Conservation (phyloP, 2,329 filamentous ascomycete species). For the Aureobasidium lini region DNA sequence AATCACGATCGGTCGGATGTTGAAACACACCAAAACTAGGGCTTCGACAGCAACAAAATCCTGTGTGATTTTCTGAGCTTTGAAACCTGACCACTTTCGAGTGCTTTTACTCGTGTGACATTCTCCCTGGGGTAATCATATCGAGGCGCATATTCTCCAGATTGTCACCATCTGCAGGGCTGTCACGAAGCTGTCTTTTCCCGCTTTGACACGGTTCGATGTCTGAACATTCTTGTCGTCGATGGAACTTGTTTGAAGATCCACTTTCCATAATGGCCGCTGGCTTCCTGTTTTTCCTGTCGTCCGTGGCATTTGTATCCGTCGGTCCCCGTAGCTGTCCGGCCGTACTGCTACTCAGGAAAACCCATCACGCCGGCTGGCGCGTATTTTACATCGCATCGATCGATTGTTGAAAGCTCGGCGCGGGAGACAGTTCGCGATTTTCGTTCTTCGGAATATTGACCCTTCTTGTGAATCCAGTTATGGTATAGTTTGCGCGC, state of each 20-base stretch:
- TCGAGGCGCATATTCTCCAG: neutral
- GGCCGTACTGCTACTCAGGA: neutral
- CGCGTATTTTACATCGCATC: neutral
- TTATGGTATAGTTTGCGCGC: neutral
- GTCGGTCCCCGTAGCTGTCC: neutral
- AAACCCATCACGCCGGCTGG: neutral
- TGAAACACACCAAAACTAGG: slow-evolving; percentile 5
- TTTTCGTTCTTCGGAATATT: neutral
- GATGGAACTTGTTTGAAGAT: neutral
- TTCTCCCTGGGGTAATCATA: neutral
- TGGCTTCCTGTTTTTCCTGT: neutral
- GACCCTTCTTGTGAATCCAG: neutral
- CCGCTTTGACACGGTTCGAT: neutral
- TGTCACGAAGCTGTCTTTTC: neutral
- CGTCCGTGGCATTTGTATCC: neutral
- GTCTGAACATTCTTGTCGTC: neutral
- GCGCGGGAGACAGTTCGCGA: neutral
- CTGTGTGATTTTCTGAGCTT: neutral
- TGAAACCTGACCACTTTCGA: neutral
- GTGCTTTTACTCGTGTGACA: neutral
- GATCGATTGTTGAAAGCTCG: neutral
- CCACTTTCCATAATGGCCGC: neutral
- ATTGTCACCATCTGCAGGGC: neutral
- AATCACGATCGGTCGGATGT: neutral
- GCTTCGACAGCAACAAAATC: neutral